Evolutionary conservation across 2,329 filamentous ascomycete species (phyloP).

Genomic region (Aaosphaeria arxii): DNA sequence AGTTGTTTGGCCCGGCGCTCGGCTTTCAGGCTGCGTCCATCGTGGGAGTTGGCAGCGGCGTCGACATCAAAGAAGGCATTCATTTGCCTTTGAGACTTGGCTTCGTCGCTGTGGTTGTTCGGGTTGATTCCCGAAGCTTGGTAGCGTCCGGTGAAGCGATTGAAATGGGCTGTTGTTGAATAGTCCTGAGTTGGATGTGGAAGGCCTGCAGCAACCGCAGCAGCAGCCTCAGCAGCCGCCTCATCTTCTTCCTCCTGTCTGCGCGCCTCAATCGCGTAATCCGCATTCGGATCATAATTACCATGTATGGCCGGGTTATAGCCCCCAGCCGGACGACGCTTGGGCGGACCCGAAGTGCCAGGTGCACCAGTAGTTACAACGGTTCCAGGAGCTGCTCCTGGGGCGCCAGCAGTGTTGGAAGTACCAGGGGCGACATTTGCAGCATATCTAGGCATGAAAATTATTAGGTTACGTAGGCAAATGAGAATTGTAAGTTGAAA

Average conservation of each 20-base stretch:
- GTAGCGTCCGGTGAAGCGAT: constrained; percentile 83
- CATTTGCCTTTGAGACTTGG: constrained; percentile 85
- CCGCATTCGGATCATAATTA: constrained; percentile 92
- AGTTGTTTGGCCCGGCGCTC: constrained; percentile 84
- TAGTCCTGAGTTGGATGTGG: constrained; percentile 49
- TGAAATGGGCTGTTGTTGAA: constrained; percentile 73
- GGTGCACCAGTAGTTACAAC: constrained; percentile 28
- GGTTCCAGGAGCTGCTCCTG: constrained; percentile 1
- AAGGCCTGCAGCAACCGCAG: constrained; percentile 30
- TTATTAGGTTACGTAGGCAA: constrained; percentile 27
- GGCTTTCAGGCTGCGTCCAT: constrained; percentile 86
- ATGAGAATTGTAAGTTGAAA: constrained; percentile 20
- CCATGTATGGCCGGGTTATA: constrained; percentile 97
- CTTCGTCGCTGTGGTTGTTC: constrained; percentile 80
- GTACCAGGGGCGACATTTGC: constrained; percentile 8
- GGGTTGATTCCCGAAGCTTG: constrained; percentile 66
- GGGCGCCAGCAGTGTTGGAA: constrained; percentile 13
- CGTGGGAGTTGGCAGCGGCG: constrained; percentile 84
- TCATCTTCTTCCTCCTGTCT: constrained; percentile 37
- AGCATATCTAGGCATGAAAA: constrained; percentile 20
- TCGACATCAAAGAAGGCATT: constrained; percentile 95
- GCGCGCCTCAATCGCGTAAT: constrained; percentile 65
- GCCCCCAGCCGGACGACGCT: constrained; percentile 57
- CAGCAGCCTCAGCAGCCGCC: constrained; percentile 20
- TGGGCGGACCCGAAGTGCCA: constrained; percentile 28